Evolutionary conservation across 257 asterid genomes (phyloP), one percentile per base, ranked within the genome.

Genomic region (Plantago elongata): DNA sequence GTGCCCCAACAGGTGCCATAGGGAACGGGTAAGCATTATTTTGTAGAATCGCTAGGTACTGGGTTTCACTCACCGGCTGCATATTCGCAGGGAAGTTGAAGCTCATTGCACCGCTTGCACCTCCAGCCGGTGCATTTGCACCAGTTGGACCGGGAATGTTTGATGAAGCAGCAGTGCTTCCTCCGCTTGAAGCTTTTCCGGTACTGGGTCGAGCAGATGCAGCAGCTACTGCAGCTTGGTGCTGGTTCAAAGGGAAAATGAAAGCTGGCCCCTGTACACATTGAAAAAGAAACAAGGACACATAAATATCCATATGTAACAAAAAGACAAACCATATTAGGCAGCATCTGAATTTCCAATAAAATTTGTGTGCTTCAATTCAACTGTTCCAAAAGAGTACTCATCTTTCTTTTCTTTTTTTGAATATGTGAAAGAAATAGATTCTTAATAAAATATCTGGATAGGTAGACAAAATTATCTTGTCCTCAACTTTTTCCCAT

Each of bases 201-300:
- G 80, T 60, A 5, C 74, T 74, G 0, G 94, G 85, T 15, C 82
- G 80, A 22, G 60, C 71, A 0, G 80, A 67, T 4, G 68, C 81
- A 54, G 90, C 83, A 1, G 85, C 86, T n/a, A 72, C 72, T 0
- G 86, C 87, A 2, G 85, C 75, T 38, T 83, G 97, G 38, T 93
- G 99, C 79, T 93, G 99, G 66, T 70, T 89, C 67, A 93, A 15
- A 9, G 99, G 99, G 72, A 89, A 85, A 71, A 93, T 85, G 56
- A 87, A 93, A 59, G 96, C 67, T 9, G 97, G 97, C 0, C 94
- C 99, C 73, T 90, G 77, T 74, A 74, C 63, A 69, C 60, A 63
- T 5, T n/a, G 2, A 4, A 11, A 37, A 64, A 15, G 14, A 45
- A 58, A 14, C 13, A 8, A 51, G 5, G 40, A 27, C n/a, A 29